Conservation (phyloP, 2,329 filamentous ascomycete species). For the Cladosporium velox region DNA sequence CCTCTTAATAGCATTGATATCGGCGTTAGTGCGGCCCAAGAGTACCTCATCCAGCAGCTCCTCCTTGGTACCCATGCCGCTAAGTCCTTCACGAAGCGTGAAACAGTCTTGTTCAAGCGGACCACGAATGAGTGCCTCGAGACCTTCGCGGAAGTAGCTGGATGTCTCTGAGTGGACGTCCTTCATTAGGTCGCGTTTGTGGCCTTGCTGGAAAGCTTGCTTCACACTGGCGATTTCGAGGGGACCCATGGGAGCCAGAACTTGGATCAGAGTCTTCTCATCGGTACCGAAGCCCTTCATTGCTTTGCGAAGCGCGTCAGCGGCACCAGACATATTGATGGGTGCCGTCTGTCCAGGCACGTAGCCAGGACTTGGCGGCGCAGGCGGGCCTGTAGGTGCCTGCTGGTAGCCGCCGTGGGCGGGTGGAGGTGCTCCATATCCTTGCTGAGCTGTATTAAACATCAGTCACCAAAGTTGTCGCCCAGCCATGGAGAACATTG, state of each 20-base stretch:
- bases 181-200: constrained; percentile 68
- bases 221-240: constrained; percentile 72
- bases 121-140: constrained; percentile 75
- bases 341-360: constrained; percentile 68
- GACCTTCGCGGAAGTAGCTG: constrained; percentile 71
- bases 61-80: constrained; percentile 84
- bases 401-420: constrained; percentile 27
- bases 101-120: constrained; percentile 76
- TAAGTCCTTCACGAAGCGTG: constrained; percentile 69
- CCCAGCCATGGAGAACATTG: no score
- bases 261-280: constrained; percentile 71
- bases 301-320: constrained; percentile 71
- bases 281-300: constrained; percentile 96
- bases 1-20: constrained; percentile 81
- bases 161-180: constrained; percentile 77
- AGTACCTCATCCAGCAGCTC: constrained; percentile 81
- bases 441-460: no score
- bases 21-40: constrained; percentile 79
- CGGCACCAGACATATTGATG: constrained; percentile 66
- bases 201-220: constrained; percentile 63
- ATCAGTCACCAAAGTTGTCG: no score
- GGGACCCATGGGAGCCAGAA: constrained; percentile 73
- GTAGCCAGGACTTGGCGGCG: constrained; percentile 73
- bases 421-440: constrained; percentile 24
- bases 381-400: constrained; percentile 50